A percentile compares a stretch with the other conserved stretches of the same genome.
phyloP scores from a whole-genome alignment of 2,329 filamentous ascomycete species.

The Colletotrichum tropicale region DNA sequence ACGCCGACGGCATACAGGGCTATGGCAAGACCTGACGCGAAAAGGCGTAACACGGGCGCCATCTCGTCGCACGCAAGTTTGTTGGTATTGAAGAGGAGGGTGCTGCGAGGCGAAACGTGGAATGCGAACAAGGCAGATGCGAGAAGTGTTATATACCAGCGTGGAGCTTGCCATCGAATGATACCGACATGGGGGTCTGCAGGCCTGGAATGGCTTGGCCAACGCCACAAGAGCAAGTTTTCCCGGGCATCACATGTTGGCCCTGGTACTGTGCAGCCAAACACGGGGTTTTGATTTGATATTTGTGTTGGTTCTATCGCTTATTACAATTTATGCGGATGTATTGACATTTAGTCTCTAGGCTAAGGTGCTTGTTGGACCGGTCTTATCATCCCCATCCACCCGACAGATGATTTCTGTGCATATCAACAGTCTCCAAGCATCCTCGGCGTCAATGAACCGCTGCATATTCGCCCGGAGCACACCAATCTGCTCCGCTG shows the following conservation, averaged over 20 bases:
- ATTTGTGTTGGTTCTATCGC: background rate
- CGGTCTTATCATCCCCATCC: background rate
- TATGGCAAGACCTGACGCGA: background rate
- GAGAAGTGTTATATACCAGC: background rate
- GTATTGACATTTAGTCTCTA: background rate
- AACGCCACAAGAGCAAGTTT: slow-evolving; percentile 12
- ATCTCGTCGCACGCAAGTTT: background rate
- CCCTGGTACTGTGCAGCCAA: background rate
- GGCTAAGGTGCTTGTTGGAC: background rate
- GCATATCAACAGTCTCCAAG: background rate
- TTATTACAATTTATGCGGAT: background rate
- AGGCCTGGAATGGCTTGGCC: background rate
- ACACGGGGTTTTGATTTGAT: background rate
- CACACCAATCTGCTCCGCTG: background rate
- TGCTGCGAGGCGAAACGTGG: background rate
- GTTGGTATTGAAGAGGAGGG: too few relatives aligned
- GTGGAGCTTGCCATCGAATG: background rate
- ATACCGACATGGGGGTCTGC: background rate
- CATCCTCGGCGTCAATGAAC: background rate
- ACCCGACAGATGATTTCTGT: slow-evolving; percentile 11
- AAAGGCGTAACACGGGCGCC: background rate
- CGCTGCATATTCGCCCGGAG: background rate
- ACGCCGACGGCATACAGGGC: background rate
- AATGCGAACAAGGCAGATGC: background rate
- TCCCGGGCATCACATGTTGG: background rate